These are phyloP conservation scores for Dendrocalamus sinicus DNA, from an alignment of 176 grass and related monocot species.

Conservation along the genomic window DNA sequence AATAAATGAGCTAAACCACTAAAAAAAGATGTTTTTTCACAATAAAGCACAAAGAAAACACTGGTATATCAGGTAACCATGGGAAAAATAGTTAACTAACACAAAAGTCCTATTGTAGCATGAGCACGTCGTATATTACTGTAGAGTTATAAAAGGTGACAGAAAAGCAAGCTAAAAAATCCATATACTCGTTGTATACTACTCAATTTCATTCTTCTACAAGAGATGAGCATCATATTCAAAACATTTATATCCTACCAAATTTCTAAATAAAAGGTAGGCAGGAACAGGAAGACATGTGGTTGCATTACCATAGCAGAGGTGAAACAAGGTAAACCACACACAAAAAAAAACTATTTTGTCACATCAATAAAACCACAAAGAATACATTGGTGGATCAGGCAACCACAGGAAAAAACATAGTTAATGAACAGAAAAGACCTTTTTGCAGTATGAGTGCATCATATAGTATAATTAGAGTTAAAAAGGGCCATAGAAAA, in stretches of 20 bases:
- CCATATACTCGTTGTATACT: too few species aligned
- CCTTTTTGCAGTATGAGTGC: not conserved
- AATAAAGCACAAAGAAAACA: not conserved
- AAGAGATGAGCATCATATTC: constrained; percentile 19
- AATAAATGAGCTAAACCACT: constrained; percentile 31
- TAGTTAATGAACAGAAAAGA: not conserved
- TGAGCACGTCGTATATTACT: not conserved
- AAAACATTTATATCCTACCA: constrained; percentile 18
- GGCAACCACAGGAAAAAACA: not conserved
- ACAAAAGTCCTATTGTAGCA: not conserved
- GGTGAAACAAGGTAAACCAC: constrained; percentile 21
- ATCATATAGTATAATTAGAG: not conserved
- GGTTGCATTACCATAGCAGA: not conserved
- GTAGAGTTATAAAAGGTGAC: not conserved
- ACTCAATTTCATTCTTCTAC: constrained; percentile 7
- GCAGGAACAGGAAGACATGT: not conserved
- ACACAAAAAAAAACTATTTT: constrained; percentile 8
- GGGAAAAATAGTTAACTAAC: not conserved
- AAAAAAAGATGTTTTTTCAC: not conserved
- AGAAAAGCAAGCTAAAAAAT: not conserved
- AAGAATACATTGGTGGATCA: not conserved
- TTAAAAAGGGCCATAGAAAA: not conserved
- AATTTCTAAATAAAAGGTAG: not conserved
- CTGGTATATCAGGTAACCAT: not conserved
- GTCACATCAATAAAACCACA: not conserved